Percentiles rank a stretch among this genome's conserved stretches.
These are phyloP conservation scores for Marchantia polymorpha DNA, from an alignment of 225 moss, liverwort and hornwort species.

Conservation along the genomic window DNA sequence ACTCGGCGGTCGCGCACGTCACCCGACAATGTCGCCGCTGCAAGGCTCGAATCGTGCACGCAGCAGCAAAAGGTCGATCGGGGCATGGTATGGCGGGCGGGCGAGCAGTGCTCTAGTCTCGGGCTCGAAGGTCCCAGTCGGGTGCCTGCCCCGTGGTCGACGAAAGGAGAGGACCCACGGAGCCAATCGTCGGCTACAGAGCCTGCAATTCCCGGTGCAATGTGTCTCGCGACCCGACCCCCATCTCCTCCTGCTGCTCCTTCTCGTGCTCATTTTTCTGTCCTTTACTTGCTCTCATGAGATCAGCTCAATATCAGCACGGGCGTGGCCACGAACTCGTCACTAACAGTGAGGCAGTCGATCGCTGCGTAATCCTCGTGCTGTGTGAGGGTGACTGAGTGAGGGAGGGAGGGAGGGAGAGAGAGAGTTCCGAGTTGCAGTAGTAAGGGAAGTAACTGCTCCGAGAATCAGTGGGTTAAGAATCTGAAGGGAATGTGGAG, in stretches of 20 bases:
- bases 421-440: too few species aligned
- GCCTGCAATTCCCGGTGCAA: neutral
- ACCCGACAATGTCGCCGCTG: neutral
- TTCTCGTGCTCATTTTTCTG: neutral
- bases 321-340: slow-evolving; percentile 8
- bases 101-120: neutral
- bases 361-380: slow-evolving; percentile 12
- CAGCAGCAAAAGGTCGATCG: neutral
- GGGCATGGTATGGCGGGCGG: neutral
- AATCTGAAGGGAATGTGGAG: neutral
- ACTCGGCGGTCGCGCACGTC: neutral
- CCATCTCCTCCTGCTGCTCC: slow-evolving; percentile 1
- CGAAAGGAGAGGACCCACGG: neutral
- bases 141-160: neutral
- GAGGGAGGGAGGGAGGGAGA: neutral
- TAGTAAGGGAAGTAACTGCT: neutral
- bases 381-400: neutral
- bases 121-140: neutral
- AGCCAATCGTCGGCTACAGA: neutral
- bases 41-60: neutral
- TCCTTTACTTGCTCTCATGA: neutral
- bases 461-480: too few species aligned
- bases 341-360: neutral
- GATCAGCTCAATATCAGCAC: neutral
- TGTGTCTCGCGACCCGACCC: neutral